Conservation (phyloP, 2,329 filamentous ascomycete genomes). For the Aspergillus sp. region DNA sequence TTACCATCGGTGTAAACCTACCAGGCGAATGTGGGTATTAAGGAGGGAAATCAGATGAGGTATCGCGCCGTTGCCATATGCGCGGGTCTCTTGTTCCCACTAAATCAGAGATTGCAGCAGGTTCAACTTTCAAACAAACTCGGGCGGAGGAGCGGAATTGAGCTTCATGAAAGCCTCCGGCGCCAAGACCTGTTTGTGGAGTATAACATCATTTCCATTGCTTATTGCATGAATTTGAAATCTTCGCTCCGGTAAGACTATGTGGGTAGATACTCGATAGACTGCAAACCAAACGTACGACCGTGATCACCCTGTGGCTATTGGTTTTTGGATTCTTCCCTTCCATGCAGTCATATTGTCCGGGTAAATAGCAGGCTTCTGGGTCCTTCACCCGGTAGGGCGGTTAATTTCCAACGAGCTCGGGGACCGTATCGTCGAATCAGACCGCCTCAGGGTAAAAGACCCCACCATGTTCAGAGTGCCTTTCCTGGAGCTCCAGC, state of each 20-base stretch:
- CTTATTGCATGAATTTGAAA: background rate
- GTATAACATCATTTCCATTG: background rate
- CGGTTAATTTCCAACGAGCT: conserved; percentile 1
- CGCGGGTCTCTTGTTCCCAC: background rate
- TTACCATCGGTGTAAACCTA: background rate
- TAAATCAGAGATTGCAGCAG: background rate
- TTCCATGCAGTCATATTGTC: background rate
- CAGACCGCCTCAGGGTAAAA: background rate
- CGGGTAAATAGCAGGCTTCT: background rate
- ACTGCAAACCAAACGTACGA: background rate
- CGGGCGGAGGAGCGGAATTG: background rate
- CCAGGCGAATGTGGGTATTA: conserved; percentile 1
- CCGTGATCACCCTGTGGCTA: no score
- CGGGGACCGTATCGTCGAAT: background rate
- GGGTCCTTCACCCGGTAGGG: background rate
- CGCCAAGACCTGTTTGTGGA: background rate
- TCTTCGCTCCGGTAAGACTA: background rate
- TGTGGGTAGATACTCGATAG: background rate
- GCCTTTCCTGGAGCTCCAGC: background rate
- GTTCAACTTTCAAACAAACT: background rate
- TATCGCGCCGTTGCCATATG: background rate
- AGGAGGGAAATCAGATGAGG: background rate
- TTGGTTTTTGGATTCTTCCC: no score
- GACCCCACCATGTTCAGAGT: background rate
- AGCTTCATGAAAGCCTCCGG: background rate